Percentiles rank a stretch among this genome's conserved stretches.
These are phyloP conservation scores for Tricladium varicosporioides DNA, from an alignment of 2,329 filamentous ascomycete genomes.

Conservation along the genomic window DNA sequence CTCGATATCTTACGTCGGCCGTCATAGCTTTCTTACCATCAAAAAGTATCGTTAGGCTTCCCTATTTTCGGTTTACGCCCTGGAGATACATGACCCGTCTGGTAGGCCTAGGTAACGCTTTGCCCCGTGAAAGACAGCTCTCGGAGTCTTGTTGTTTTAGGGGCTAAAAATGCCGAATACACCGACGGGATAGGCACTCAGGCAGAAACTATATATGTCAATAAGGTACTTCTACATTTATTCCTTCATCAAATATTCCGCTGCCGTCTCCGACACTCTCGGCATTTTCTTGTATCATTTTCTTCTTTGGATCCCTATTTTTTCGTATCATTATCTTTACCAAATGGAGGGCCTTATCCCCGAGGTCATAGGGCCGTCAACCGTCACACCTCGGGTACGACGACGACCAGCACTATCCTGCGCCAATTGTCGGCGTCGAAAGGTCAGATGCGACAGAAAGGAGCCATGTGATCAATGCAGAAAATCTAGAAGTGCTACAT, in stretches of 20 bases:
- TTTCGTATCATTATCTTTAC: neutral
- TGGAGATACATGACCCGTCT: too few species aligned
- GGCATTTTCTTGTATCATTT: neutral
- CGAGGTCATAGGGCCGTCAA: neutral
- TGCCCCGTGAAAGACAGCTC: neutral
- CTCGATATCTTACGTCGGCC: neutral
- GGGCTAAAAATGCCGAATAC: neutral
- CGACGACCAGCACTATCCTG: slow-evolving; percentile 1
- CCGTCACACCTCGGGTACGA: neutral
- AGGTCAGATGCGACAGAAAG: slow-evolving; percentile 7
- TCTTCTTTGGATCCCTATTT: neutral
- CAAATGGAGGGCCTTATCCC: neutral
- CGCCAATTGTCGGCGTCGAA: slow-evolving; percentile 4
- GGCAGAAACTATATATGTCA: neutral
- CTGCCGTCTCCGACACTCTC: neutral
- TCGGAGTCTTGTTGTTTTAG: neutral
- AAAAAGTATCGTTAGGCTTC: neutral
- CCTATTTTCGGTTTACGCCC: neutral
- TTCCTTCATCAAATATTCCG: neutral
- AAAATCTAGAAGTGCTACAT: neutral
- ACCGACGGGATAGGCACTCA: neutral
- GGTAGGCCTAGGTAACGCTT: neutral
- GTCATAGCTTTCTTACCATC: neutral
- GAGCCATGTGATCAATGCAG: slow-evolving; percentile 2
- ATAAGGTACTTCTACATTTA: neutral